Evolutionary conservation across 164 flowering plant species (phyloP), one percentile per base, ranked within the genome.

Genomic region (Amborella trichopoda): DNA sequence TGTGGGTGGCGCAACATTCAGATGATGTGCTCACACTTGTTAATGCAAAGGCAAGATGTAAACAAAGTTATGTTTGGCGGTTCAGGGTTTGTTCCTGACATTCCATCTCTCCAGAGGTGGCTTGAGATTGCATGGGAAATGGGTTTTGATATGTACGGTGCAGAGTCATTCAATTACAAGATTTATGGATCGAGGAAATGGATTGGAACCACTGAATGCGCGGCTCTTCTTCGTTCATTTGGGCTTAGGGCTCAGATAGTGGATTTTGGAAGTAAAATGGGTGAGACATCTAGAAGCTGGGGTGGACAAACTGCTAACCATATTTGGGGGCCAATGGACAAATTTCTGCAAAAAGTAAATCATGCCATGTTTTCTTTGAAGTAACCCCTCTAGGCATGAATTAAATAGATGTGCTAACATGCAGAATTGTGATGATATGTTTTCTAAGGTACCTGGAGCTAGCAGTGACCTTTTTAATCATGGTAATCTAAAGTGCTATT

Each of bases 1-100:
- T 86, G 97, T 71, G 95, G 95, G 10, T 90, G 95, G 94, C 88
- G 97, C 36, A 90, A 90, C 61, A 81, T 90, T 48, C 97, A 89
- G 55, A 86, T 89, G 88, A 70, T 83, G 47, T 62, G 76, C 61
- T 86, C 95, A 38, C 72, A 83, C 65, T 61, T 90, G 63, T 67
- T 90, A 48, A 54, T 46, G 41, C 70, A 65, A 46, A 72, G 88
- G 42, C 59, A 38, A 43, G 88, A 85, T 50, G 82, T 78, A 1
- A 72, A 63, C 49, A 63, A 66, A 37, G 70, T 67, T 43, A 17
- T 86, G 40, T 86, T 78, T 70, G 81, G 97, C 50, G 94, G 88
- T 34, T 65, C 72, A 46, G 76, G 76, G 19, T 82, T 76, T 59
- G 86, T 86, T 57, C 95, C 95, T 26, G 84, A 83, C 59, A 86